Evolutionary conservation across 257 asterid species (phyloP).

Genomic region (Fraxinus quadrangulata): DNA sequence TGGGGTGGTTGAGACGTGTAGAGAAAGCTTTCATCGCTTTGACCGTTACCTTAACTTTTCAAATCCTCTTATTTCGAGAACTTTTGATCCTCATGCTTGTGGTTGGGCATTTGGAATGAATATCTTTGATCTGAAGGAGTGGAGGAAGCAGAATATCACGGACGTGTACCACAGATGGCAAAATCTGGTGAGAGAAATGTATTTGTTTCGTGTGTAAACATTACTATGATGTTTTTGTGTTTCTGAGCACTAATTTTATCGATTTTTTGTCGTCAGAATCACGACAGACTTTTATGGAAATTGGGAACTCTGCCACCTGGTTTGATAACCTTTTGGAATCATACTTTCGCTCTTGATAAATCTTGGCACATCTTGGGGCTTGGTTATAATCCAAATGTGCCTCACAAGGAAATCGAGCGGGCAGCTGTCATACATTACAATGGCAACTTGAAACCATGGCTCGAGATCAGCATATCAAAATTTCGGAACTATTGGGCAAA

Average conservation of each 20-base stretch:
- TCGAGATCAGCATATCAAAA: slow-evolving; percentile 60
- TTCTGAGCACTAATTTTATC: background rate
- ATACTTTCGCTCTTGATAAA: slow-evolving; percentile 46
- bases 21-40: slow-evolving; percentile 53
- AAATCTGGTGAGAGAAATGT: slow-evolving; percentile 42
- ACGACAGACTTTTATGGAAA: slow-evolving; percentile 53
- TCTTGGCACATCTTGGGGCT: slow-evolving; percentile 70
- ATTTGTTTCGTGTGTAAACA: slow-evolving; percentile 7
- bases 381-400: slow-evolving; percentile 54
- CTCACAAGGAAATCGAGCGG: slow-evolving; percentile 50
- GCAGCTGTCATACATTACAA: slow-evolving; percentile 72
- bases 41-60: slow-evolving; percentile 63
- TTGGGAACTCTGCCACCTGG: slow-evolving; percentile 69
- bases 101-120: slow-evolving; percentile 76
- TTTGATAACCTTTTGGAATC: slow-evolving; percentile 63
- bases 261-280: slow-evolving; percentile 40
- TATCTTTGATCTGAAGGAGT: slow-evolving; percentile 52
- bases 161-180: slow-evolving; percentile 61
- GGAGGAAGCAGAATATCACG: slow-evolving; percentile 58
- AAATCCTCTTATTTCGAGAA: slow-evolving; percentile 50
- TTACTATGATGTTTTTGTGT: background rate
- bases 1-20: slow-evolving; percentile 67
- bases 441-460: slow-evolving; percentile 74
- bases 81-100: slow-evolving; percentile 52
- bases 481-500: slow-evolving; percentile 54